Conservation (phyloP, 2,329 filamentous ascomycete species). For the Colletotrichum sp. region DNA sequence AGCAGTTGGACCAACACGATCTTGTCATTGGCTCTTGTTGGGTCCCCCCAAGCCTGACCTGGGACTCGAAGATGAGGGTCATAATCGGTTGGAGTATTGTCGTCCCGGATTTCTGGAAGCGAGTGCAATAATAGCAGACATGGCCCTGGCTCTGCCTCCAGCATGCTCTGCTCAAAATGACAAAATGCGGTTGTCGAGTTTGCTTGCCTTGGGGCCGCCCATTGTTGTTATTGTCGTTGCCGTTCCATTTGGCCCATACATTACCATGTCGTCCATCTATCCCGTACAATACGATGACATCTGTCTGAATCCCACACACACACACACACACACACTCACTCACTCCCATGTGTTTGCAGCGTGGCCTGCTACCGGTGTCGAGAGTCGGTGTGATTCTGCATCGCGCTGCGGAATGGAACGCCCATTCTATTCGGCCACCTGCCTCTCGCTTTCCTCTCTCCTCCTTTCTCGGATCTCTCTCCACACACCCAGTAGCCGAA, state of each 20-base stretch:
- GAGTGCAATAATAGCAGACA: not conserved
- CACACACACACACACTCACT: not conserved
- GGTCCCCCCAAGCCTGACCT: not conserved
- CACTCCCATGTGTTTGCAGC: conserved; percentile 10
- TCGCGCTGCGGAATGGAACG: not conserved
- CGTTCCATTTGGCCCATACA: not conserved
- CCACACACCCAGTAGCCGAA: not conserved
- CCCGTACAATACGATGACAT: not conserved
- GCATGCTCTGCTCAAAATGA: not conserved
- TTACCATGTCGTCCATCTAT: not conserved
- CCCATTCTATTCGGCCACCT: not conserved
- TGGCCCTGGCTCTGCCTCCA: not conserved
- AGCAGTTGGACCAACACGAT: conserved; percentile 3
- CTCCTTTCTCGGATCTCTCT: not conserved
- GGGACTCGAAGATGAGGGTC: conserved; percentile 2
- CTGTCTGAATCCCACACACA: not conserved
- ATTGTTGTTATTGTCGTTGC: not conserved
- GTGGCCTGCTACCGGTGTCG: not conserved
- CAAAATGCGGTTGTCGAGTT: not conserved
- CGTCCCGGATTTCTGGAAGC: conserved; percentile 8
- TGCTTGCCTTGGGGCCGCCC: not conserved
- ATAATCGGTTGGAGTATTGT: not conserved
- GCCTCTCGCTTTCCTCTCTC: not conserved
- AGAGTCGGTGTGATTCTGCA: conserved; percentile 16
- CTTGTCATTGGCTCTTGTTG: not conserved